Conservation (phyloP, 805 yeast genomes). For the Diddensiella transvaalensis region DNA sequence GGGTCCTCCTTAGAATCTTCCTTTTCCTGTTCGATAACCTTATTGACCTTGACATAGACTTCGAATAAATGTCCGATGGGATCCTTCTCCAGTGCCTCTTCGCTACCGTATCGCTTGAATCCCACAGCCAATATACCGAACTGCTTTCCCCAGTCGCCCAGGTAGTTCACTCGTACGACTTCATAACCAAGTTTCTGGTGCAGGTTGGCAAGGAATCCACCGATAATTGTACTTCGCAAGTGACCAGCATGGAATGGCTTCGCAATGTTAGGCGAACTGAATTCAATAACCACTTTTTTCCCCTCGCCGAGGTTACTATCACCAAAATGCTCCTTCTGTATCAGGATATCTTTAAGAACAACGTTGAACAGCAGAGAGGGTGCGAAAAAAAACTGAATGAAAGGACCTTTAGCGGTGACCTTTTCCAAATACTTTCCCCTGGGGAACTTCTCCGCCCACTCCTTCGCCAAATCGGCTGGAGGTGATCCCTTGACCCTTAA, state of each 20-base stretch:
- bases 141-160: slow-evolving; percentile 99
- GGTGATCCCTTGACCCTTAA: slow-evolving; percentile 80
- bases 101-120: slow-evolving; percentile 78
- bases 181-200: slow-evolving; percentile 90
- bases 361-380: slow-evolving; percentile 61
- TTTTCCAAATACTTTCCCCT: slow-evolving; percentile 62
- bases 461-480: slow-evolving; percentile 66
- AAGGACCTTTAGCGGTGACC: slow-evolving; percentile 83
- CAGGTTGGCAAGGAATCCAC: slow-evolving; percentile 88
- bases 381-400: slow-evolving; percentile 82
- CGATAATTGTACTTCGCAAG: slow-evolving; percentile 94
- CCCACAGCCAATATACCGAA: slow-evolving; percentile 95
- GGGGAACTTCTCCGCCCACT: slow-evolving; percentile 78
- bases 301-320: slow-evolving; percentile 66
- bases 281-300: slow-evolving; percentile 76
- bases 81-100: slow-evolving; percentile 62
- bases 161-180: slow-evolving; percentile 87
- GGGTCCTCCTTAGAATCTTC: slow-evolving; percentile 46
- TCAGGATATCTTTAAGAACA: slow-evolving; percentile 66
- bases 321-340: slow-evolving; percentile 63
- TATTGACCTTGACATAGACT: slow-evolving; percentile 84
- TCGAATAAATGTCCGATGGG: slow-evolving; percentile 95
- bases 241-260: slow-evolving; percentile 99
- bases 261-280: slow-evolving; percentile 97
- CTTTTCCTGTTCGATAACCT: slow-evolving; percentile 64